These are phyloP conservation scores for Aspergillus uvarum DNA, from an alignment of 2,329 filamentous ascomycete genomes.

Conservation along the genomic window DNA sequence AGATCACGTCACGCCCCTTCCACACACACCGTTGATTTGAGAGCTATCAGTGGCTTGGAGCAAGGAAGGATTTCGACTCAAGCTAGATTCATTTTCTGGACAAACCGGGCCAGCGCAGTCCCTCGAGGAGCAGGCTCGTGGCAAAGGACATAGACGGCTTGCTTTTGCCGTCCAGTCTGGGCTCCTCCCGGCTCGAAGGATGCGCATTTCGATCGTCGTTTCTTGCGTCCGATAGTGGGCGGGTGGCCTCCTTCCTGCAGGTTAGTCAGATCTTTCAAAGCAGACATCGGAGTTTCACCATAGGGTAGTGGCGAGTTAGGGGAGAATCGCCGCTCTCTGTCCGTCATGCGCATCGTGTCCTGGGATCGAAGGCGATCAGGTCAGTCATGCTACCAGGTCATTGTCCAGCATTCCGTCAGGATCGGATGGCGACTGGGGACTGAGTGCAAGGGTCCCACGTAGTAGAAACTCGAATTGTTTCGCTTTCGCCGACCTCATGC, in stretches of 20 bases:
- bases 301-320: not conserved
- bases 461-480: too few relatives aligned
- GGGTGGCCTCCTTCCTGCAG: not conserved
- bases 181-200: not conserved
- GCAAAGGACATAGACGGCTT: not conserved
- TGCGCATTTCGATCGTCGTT: not conserved
- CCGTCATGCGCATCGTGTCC: not conserved
- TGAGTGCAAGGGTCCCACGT: not conserved
- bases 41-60: not conserved
- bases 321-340: not conserved
- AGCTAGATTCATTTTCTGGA: not conserved
- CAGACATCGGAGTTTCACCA: not conserved
- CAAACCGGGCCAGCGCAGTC: not conserved
- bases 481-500: too few relatives aligned
- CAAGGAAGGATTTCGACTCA: not conserved
- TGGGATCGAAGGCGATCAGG: not conserved
- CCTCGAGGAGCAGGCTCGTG: not conserved
- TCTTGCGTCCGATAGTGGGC: not conserved
- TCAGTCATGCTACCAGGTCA: not conserved
- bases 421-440: not conserved
- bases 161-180: not conserved
- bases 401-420: not conserved
- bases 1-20: not conserved
- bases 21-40: not conserved
- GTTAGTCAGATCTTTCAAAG: not conserved